Conservation (phyloP, 2,329 filamentous ascomycete species). For the Sporothrix inflata region DNA sequence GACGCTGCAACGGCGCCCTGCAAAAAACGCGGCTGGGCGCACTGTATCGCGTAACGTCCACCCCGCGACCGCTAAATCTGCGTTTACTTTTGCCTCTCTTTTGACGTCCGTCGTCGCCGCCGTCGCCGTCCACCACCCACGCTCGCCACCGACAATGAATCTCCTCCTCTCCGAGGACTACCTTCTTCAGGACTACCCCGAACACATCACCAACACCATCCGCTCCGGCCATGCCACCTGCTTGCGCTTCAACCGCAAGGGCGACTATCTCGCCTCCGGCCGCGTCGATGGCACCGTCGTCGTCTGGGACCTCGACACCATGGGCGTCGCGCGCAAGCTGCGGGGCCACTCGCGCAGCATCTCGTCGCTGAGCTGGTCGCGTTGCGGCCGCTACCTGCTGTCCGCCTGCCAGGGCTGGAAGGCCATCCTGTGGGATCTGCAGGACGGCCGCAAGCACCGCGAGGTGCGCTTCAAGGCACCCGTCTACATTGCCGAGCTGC, state of each 20-base stretch:
- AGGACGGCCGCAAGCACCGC: constrained; percentile 68
- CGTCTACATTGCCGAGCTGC: constrained; percentile 93
- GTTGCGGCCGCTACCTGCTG: constrained; percentile 85
- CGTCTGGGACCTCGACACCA: constrained; percentile 96
- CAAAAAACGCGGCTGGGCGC: background rate
- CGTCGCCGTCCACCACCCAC: background rate
- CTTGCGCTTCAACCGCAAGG: constrained; percentile 87
- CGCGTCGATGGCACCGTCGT: constrained; percentile 93
- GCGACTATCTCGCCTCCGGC: constrained; percentile 92
- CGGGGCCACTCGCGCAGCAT: constrained; percentile 92
- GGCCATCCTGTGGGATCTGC: constrained; percentile 91
- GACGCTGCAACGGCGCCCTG: too few species aligned
- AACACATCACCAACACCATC: constrained; percentile 84
- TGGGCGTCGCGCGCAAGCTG: constrained; percentile 92
- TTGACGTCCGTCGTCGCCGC: background rate
- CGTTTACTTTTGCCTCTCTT: background rate
- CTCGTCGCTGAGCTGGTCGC: constrained; percentile 93
- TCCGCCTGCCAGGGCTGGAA: constrained; percentile 97
- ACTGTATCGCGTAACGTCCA: constrained; percentile 8
- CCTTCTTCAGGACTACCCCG: constrained; percentile 80
- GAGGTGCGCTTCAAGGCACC: constrained; percentile 91
- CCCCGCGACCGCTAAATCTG: constrained; percentile 21
- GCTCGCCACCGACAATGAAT: constrained; percentile 51
- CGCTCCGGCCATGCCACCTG: constrained; percentile 70
- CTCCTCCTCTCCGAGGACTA: constrained; percentile 64